Evolutionary conservation across 2,329 filamentous ascomycete species (phyloP), one percentile per base, ranked within the genome.

Genomic region (Pseudogymnoascus sp.): DNA sequence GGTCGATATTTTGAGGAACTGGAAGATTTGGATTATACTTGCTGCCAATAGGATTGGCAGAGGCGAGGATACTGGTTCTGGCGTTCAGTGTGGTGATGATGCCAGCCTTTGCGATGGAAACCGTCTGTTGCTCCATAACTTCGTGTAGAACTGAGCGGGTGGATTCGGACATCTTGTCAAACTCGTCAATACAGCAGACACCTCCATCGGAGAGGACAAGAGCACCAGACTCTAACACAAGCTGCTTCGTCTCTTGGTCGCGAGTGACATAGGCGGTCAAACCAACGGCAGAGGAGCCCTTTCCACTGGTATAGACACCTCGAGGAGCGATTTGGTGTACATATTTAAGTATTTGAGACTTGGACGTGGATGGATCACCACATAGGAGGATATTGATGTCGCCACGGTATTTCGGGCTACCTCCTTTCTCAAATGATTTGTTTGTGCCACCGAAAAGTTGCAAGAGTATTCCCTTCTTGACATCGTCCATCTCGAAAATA

Each of bases 401-500:
- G 67, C 95, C 95, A 79, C 95, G 86, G 75, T 99, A 99, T 71
- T 89, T 93, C 6, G 95, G 95, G 72, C 90, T 96, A 64, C 93
- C 95, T 63, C 95, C 95, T 76, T 97, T 97, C 65, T 96, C 86
- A 75, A 99, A 99, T 0, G 90, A 91, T 78, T 99, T 99, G 80
- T 99, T 99, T 35, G 95, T 96, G 64, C 95, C 95, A 38, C 95
- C 93, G 74, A 99, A 99, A 42, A 99, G 85, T 73, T 99, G 95
- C 3, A 99, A 86, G 10, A 99, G 81, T 66, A 99, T 97, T 10
- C 95, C 95, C 78, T 99, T 99, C 82, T 99, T 99, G 59, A 97
- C 92, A 71, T 99, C 95, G 69, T 99, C 95, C 87, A 96, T 90
- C 76, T 99, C 95, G 78, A 96, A 97, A 71, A 99, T 89, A 65